Base-by-base conservation (phyloP, 306 rosid genomes). In the Lupinus albus region DNA sequence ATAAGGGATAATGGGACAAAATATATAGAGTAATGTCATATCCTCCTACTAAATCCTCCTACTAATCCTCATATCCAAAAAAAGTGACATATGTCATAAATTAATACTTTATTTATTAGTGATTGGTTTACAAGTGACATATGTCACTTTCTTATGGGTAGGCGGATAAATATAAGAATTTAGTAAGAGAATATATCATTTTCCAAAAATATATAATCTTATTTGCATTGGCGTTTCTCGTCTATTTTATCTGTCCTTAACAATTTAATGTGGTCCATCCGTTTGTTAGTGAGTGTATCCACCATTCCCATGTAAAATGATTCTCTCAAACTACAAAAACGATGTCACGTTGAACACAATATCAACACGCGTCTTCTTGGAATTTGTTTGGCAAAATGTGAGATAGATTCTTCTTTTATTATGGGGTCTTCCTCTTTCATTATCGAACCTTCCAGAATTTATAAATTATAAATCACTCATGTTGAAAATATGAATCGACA, bases 371-470 rank as follows among this genome's bases (percentile, higher is more conserved):
- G 59, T 67, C 39, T 8, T 8, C 5, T 5, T 11, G 5, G 3
- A 45, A 4, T 15, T 21, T 6, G 47, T 45, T 38, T 45, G 52
- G 64, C n/a, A 5, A 50, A 66, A 33, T 60, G 67, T 36, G 63
- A 77, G 76, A 77, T 59, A 77, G 76, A 77, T 74, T 68, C 76
- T 68, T 32, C 39, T 28, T 30, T 30, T 14, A 38, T 56, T 47
- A 42, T 16, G 64, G 41, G 75, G 44, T 33, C 52, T 32, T 35
- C n/a, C 68, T 68, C 71, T 66, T 45, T 74, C 44, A 16, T 69
- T n/a, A 28, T 30, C 38, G 74, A 71, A 83, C 32, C 51, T 60
- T 75, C 70, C 61, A 36, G 74, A 84, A 71, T 59, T 72, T 69
- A 3, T n/a, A 42, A 63, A 64, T 52, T 49, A 70, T 28, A 8